Evolutionary conservation across 495 filamentous ascomycete genomes (phyloP).

Genomic region (Podospora sp.): DNA sequence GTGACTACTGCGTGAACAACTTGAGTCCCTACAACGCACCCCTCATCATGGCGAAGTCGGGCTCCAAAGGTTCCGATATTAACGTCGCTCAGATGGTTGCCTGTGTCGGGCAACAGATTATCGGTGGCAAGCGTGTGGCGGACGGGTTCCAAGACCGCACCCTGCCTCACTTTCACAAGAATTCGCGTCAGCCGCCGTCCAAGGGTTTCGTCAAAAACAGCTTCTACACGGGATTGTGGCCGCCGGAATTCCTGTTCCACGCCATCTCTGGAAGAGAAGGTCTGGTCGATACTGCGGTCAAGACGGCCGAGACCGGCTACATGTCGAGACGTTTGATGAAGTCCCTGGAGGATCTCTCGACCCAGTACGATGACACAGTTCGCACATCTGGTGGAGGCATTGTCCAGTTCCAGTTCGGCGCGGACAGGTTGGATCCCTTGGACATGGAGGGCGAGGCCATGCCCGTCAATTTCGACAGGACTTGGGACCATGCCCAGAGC

Average conservation of each 20-base stretch:
- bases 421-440: constrained; percentile 90
- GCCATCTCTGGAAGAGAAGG: constrained; percentile 98
- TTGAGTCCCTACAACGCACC: constrained; percentile 91
- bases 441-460: constrained; percentile 96
- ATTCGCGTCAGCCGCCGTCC: constrained; percentile 82
- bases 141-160: constrained; percentile 97
- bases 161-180: constrained; percentile 93
- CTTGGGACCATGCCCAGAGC: constrained; percentile 81
- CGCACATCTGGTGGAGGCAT: constrained; percentile 81
- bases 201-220: constrained; percentile 98
- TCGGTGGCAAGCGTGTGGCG: constrained; percentile 86
- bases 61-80: constrained; percentile 93
- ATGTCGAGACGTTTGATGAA: constrained; percentile 99
- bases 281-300: constrained; percentile 98
- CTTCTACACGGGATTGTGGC: constrained; percentile 90
- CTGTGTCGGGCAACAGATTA: constrained; percentile 96
- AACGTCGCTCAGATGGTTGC: constrained; percentile 99
- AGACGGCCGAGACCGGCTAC: constrained; percentile 98
- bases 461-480: constrained; percentile 90
- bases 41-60: constrained; percentile 94
- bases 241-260: constrained; percentile 96
- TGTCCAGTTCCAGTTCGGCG: constrained; percentile 96
- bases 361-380: constrained; percentile 91
- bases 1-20: constrained; percentile 86
- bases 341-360: constrained; percentile 90